Conservation (phyloP, 1,284 basidiomycete species). For the Microbotryum violaceum region DNA sequence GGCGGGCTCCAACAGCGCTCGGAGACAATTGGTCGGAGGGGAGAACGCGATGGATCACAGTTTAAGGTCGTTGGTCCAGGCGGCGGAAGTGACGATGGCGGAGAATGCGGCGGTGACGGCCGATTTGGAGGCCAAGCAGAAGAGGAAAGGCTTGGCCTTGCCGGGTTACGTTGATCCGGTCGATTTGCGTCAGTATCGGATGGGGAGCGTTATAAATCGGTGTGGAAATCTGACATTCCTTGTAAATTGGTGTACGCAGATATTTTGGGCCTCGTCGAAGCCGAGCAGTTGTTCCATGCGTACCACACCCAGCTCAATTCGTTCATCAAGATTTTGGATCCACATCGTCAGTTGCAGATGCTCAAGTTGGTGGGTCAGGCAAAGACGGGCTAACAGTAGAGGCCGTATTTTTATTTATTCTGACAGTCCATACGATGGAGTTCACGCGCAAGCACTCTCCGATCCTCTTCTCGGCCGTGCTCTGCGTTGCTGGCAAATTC, state of each 20-base stretch:
- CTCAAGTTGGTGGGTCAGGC: neutral
- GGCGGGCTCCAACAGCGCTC: neutral
- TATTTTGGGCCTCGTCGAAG: conserved; percentile 17
- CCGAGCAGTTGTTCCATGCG: conserved; percentile 11
- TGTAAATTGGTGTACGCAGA: conserved; percentile 12
- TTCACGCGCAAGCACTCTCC: conserved; percentile 67
- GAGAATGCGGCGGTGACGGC: neutral
- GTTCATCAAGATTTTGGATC: conserved; percentile 76
- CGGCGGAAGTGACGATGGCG: neutral
- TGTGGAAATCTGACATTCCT: neutral
- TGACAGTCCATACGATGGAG: conserved; percentile 54
- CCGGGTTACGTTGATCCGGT: neutral
- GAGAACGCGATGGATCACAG: neutral
- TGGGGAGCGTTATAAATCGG: no score
- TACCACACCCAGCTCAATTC: conserved; percentile 71
- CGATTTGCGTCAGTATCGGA: neutral
- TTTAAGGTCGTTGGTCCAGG: neutral
- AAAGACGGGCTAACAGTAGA: neutral
- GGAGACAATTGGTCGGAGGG: neutral
- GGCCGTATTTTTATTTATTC: no score
- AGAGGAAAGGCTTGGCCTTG: neutral
- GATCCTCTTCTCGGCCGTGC: conserved; percentile 68
- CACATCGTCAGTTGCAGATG: conserved; percentile 41
- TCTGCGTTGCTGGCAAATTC: conserved; percentile 77
- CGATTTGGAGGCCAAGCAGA: neutral